Evolutionary conservation across 225 moss, liverwort and hornwort species (phyloP), one percentile per base, ranked within the genome.

Genomic region (Takakia lepidozioides): DNA sequence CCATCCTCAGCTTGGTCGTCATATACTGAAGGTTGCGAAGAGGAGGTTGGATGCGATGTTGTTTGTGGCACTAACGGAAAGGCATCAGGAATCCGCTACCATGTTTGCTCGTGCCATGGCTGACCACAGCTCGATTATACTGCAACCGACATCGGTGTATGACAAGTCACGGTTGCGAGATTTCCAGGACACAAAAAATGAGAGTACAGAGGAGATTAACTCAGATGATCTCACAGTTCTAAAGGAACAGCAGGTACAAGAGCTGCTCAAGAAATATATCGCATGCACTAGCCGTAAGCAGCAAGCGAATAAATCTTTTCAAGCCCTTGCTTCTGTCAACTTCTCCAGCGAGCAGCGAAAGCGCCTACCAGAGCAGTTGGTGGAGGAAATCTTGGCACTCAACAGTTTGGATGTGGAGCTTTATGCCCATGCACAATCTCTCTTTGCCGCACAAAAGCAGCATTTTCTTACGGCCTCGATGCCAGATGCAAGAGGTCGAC

Each of bases 31-130:
- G 1, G 73, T 78, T 32, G 78, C 78, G 11, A 73, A 69, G 50
- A 48, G 56, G 24, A 72, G 68, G 48, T 21, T 78, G 29, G 73
- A 78, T 38, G 56, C 25, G 32, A 72, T 78, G 68, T 19, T 73
- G 25, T 78, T 68, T 43, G 65, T 78, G 8, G 78, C 73, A 2
- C 49, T 78, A 34, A 73, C 73, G 3, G 69, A 73, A 2, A 28
- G 44, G 5, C 78, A 73, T 14, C 37, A 60, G 28, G 68, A 72
- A 3, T 65, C 78, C 0, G 62, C 49, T 0, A 3, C 19, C 1
- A 63, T 65, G 49, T 54, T 78, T 15, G 36, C 49, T 9, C 54
- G 61, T 20, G 28, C 47, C 44, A 18, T 78, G 14, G 38, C 56
- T 15, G 54, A 29, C 26, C 65, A 75, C 51, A 25, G 69, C 29